phyloP scores from a whole-genome alignment of 176 grass and related monocot genomes.

The Puccinellia tenuiflora region DNA sequence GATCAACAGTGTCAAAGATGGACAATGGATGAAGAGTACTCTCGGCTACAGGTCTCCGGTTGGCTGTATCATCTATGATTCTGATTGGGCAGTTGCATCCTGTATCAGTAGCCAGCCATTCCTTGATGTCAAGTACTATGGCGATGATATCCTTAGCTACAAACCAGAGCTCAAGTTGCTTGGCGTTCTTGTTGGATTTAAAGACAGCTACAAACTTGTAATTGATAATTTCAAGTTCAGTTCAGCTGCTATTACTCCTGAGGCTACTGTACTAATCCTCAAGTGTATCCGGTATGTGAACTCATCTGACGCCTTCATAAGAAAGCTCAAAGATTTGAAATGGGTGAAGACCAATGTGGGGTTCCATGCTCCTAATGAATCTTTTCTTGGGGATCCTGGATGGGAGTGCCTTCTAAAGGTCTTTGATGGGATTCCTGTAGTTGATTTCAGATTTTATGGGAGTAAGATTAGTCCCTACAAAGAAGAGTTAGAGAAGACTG shows the following conservation, averaged over 20 bases:
- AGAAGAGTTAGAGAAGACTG: constrained; percentile 39
- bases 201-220: constrained; percentile 38
- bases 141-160: constrained; percentile 23
- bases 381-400: constrained; percentile 39
- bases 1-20: constrained; percentile 37
- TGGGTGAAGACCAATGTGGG: constrained; percentile 66
- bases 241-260: constrained; percentile 29
- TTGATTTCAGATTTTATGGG: constrained; percentile 58
- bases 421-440: constrained; percentile 25
- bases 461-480: constrained; percentile 30
- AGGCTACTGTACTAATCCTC: constrained; percentile 47
- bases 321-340: constrained; percentile 31
- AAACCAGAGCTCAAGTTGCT: constrained; percentile 58
- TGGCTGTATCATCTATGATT: constrained; percentile 41
- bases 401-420: constrained; percentile 50
- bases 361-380: constrained; percentile 28
- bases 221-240: constrained; percentile 51
- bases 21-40: constrained; percentile 49
- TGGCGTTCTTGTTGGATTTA: constrained; percentile 43
- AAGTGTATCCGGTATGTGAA: constrained; percentile 38
- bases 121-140: constrained; percentile 57
- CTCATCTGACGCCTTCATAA: constrained; percentile 13
- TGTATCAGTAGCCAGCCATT: constrained; percentile 43
- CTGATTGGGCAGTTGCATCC: constrained; percentile 34
- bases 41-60: constrained; percentile 26